phyloP scores from a whole-genome alignment of 345 rosid species.

The Eucalyptus cloeziana region DNA sequence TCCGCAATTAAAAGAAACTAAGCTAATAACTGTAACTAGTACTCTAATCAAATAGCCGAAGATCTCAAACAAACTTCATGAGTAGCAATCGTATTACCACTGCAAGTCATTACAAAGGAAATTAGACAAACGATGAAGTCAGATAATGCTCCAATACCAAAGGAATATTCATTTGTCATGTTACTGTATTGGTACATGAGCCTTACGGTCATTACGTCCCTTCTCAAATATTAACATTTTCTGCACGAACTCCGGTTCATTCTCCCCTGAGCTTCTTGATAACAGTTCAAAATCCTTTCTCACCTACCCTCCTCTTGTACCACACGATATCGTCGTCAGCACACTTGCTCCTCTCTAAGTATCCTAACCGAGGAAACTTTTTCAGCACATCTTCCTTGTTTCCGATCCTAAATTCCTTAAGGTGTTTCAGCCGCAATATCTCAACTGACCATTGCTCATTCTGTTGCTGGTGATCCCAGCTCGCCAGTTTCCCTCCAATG shows the following conservation, averaged over 20 bases:
- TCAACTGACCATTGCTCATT: not conserved
- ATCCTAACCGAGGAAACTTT: not conserved
- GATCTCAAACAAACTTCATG: not conserved
- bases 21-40: rapidly evolving
- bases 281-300: not conserved
- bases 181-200: not conserved
- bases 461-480: not conserved
- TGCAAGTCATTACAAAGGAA: not conserved
- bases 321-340: not conserved
- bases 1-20: too few species aligned
- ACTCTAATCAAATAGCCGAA: not conserved
- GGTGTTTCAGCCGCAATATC: not conserved
- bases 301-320: rapidly evolving
- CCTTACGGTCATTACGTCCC: rapidly evolving
- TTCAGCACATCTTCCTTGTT: not conserved
- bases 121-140: not conserved
- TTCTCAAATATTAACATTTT: not conserved
- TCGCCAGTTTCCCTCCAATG: not conserved
- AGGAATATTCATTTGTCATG: not conserved
- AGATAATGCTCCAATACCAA: not conserved
- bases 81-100: not conserved
- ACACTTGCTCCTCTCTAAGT: not conserved
- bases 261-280: not conserved
- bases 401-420: rapidly evolving
- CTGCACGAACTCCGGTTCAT: rapidly evolving